Evolutionary conservation across 2,329 filamentous ascomycete genomes (phyloP), one percentile per base, ranked within the genome.

Genomic region (Hypoxylon sp.): DNA sequence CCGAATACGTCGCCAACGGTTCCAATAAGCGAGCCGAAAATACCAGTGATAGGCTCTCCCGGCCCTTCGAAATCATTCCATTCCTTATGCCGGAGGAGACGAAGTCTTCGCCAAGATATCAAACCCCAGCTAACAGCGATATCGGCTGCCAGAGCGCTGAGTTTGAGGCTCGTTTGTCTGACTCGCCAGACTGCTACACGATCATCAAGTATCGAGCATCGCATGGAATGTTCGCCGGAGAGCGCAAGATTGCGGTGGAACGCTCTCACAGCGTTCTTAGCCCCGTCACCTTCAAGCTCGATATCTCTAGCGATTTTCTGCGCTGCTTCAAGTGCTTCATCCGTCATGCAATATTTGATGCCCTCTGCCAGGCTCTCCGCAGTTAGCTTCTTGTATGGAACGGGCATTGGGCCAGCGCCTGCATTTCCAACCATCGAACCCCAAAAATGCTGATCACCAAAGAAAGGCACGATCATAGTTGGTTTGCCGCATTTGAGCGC

Each of bases 391-490:
- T 92, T 92, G 78, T 92, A 91, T 0, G 90, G 90, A 7, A 92
- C 84, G 1, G 90, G 85, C 43, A 85, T 79, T 0, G 90, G 88
- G 0, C 91, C 91, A 0, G 90, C 90, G 25, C 85, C 85, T 1
- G 88, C 83, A 32, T 83, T 85, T 3, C 83, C 83, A 0, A 93
- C 83, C 87, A 91, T 91, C 16, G 83, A 82, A 1, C 91, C 91
- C 91, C 91, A 94, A 74, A 94, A 94, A 51, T 90, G 85, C 76
- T 94, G 91, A 73, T 94, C 91, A 2, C 91, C 91, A 69, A 94
- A 94, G 78, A 94, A 94, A 0, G 91, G 91, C 1, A 94, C 89
- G 25, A 93, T 86, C 86, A 93, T 90, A 4, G 89, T 92, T 0
- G 91, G 91, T 71, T 86, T 87, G 2, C 85, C 91, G 67, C 86